Conservation (phyloP, 345 rosid genomes). For the Melastoma malabathricum region DNA sequence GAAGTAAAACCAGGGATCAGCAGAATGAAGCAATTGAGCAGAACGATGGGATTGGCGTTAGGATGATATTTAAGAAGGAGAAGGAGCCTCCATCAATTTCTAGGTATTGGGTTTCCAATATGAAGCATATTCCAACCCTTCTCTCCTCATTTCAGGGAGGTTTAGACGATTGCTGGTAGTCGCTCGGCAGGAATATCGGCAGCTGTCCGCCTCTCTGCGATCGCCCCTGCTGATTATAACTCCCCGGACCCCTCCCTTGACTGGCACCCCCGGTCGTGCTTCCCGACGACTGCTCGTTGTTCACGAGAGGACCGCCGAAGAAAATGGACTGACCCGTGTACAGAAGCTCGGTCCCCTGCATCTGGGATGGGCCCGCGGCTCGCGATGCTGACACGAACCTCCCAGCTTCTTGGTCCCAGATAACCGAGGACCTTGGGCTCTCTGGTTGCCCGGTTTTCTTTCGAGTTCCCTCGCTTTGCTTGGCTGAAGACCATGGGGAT, state of each 20-base stretch:
- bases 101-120: too few relatives aligned
- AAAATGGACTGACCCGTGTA: constrained; percentile 50
- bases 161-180: constrained; percentile 39
- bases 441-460: constrained; percentile 21
- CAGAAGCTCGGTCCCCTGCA: constrained; percentile 38
- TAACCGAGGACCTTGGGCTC: constrained; percentile 38
- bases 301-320: constrained; percentile 50
- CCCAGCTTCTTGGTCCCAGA: constrained; percentile 88
- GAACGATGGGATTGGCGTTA: too few relatives aligned
- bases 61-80: too few relatives aligned
- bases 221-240: constrained; percentile 47
- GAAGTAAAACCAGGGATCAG: too few relatives aligned
- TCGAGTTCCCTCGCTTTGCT: constrained; percentile 21
- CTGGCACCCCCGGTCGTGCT: constrained; percentile 14
- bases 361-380: constrained; percentile 20
- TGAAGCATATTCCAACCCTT: background rate
- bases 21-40: too few relatives aligned
- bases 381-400: constrained; percentile 53
- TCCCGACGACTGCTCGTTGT: constrained; percentile 15
- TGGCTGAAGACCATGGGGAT: constrained; percentile 33
- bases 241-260: constrained; percentile 30
- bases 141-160: constrained; percentile 17
- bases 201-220: constrained; percentile 67
- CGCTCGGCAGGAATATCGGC: constrained; percentile 76
- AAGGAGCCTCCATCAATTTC: too few relatives aligned